Base-by-base conservation (phyloP, 257 asterid species). In the Primulina tabacum region DNA sequence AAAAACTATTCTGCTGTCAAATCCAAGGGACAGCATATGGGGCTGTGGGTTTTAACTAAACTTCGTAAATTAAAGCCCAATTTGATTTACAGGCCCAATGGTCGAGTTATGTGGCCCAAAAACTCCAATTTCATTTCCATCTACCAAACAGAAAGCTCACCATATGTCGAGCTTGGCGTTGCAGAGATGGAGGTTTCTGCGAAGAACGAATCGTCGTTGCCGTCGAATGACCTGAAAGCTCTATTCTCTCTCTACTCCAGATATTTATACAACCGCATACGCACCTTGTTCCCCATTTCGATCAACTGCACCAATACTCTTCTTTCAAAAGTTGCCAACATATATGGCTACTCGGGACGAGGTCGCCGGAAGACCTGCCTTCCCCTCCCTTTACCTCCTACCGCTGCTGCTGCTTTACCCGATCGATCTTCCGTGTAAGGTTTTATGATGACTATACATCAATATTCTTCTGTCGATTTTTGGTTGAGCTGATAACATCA, bases 301-400 rank as follows among this genome's bases (percentile, higher is more conserved):
- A 40, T 76, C 26, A 74, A 61, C 73, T 70, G 82, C 55, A 18
- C 63, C 52, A 70, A 71, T 38, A 69, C 66, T 65, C 71, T 79
- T 52, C 74, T 77, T 12, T 34, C 77, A 52, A 86, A 71, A 63
- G 64, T 87, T 74, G 77, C 81, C 14, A 82, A 50, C 69, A 24
- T 83, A 47, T 76, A 77, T 62, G 75, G 68, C 52, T 17, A 81
- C 47, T 47, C 78, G 4, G 82, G 65, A 69, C 83, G 90, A 18
- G 89, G 92, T 34, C 90, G 90, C 40, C 80, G 92, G 72, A 88
- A 72, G 62, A 84, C 84, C 43, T 83, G 83, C 82, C 94, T 94
- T 8, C 96, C 97, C 40, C 89, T 91, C 5, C 99, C 99, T 21
- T 71, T 91, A 68, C 96, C 96, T 66, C 73, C 87, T 18, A 76